Base-by-base conservation (phyloP, 768 basidiomycete species). In the Lentinula edodes region DNA sequence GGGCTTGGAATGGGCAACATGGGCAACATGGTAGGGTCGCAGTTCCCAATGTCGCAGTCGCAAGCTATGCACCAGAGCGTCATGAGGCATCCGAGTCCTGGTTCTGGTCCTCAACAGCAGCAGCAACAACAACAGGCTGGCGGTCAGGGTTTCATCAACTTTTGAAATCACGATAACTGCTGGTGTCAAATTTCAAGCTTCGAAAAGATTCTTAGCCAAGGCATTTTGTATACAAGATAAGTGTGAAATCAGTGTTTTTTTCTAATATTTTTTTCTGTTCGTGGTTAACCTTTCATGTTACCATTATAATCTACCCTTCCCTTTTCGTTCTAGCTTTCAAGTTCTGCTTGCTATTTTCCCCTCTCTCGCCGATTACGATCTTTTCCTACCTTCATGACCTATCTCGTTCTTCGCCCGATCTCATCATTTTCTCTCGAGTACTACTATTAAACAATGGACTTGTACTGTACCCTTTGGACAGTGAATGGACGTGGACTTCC, bases 61-160 rank as follows among this genome's bases (percentile, higher is more conserved):
- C 88, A 89, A 64, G 83, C 89, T n/a, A 90, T 92, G 86, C 90
- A 91, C 58, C 86, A 88, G 68, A 91, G 89, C 65, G 88, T 92
- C 60, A 87, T 93, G 89, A 83, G 91, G 62, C 88, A 93, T 72
- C 83, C 89, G 12, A 90, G 84, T 69, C 88, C 90, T 13, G 81
- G 77, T 13, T 86, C 85, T 10, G 52, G 43, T 23, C 12, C 53
- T 39, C 53, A 38, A 39, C 53, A 54, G 36, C 51, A 52, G 15
- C 51, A 52, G 1, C 52, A 54, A 20, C 53, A 52, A 16, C 69
- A 77, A 56, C 51, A 32, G 32, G 53, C 60, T 36, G 74, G 71
- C 16, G 73, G 72, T 58, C 80, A 79, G 63, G 76, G 73, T 23
- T 82, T 79, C 66, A 78, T 80, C 73, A 75, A 71, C 50, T 77